Evolutionary conservation across 2,329 filamentous ascomycete species (phyloP), one percentile per base, ranked within the genome.

Genomic region (Phyllosticta citribraziliensis): DNA sequence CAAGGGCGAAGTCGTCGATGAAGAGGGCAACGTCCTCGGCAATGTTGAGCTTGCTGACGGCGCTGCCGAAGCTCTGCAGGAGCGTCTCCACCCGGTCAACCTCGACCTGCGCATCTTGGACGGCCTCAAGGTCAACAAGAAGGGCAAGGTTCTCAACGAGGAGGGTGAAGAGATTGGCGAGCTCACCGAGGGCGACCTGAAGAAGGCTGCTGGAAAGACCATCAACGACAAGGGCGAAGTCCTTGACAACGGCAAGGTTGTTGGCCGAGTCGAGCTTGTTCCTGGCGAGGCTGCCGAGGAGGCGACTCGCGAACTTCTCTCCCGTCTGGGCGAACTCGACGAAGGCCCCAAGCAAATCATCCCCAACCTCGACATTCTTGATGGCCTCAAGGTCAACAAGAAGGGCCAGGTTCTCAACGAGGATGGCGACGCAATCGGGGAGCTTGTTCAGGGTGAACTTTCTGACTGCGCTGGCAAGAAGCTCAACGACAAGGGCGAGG

Each of bases 401-500:
- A 82, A 82, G 72, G 80, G 80, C 54, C 73, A 79, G 66, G 74
- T 80, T 57, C 72, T 80, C 40, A 76, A 79, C 65, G 79, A 81
- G 66, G 79, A 80, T 58, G 80, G 80, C 24, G 80, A 82, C 63
- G 71, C 75, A 6, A 80, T 82, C 65, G 80, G 79, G 33, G 78
- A 81, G 66, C 77, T 83, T 52, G 69, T 72, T 51, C 79, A 82
- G 65, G 85, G 86, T 52, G 81, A 87, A 58, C 71, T 86, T 12
- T 72, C 79, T 14, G 82, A 86, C 64, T 86, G 84, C 64, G 82
- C 85, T 19, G 80, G 85, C 62, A 86, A 85, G 75, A 87, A 86
- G 72, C 76, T 85, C 66, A 85, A 87, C 65, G 80, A 79, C 63
- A 78, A 85, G 71, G 84, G 84, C 20, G 84, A 87, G 67, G 82